Base-by-base conservation (phyloP, 495 filamentous ascomycete species). In the Jackrogersella multiformis region DNA sequence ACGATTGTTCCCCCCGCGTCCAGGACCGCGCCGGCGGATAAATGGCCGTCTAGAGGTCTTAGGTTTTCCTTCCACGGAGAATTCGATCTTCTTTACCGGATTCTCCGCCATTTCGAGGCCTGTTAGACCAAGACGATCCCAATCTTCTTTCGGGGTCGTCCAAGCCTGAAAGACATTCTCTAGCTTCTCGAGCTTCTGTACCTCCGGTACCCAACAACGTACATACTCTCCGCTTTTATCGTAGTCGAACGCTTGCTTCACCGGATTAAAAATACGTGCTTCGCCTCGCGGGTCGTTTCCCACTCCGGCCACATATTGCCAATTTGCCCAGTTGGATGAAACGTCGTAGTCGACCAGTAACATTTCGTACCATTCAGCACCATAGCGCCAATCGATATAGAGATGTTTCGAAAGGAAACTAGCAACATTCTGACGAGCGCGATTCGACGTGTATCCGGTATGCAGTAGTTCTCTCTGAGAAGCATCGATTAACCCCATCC, bases 351-450 rank as follows among this genome's bases (percentile, higher is more conserved):
- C 90, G 28, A 86, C 78, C 9, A 92, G 82, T 57, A 87, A 70
- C 63, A 80, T 82, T 72, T 92, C 90, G 72, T 91, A 92, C 89
- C 89, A 93, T 73, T 93, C 90, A 3, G 88, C 90, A 4, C 90
- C 90, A 21, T 90, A 77, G 6, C 89, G 82, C 90, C 90, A 93
- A 78, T 92, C 90, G 23, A 93, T 82, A n/a, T 80, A 77, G 9
- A 92, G 78, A 64, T 90, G 88, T 65, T 90, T 90, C 10, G 88
- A 72, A n/a, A 92, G 78, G 72, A 89, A 92, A 28, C 80, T 85
- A 0, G 87, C 90, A 12, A 89, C 86, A 61, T 92, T 92, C 75
- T 92, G 89, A 16, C 90, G 79, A 0, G 88, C 84, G 0, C 90
- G 82, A 71, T 92, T 92, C 5, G 84, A 87, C 1, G 89, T 90